phyloP scores from a whole-genome alignment of 2,329 filamentous ascomycete genomes.

The Paecilomyces sp. region DNA sequence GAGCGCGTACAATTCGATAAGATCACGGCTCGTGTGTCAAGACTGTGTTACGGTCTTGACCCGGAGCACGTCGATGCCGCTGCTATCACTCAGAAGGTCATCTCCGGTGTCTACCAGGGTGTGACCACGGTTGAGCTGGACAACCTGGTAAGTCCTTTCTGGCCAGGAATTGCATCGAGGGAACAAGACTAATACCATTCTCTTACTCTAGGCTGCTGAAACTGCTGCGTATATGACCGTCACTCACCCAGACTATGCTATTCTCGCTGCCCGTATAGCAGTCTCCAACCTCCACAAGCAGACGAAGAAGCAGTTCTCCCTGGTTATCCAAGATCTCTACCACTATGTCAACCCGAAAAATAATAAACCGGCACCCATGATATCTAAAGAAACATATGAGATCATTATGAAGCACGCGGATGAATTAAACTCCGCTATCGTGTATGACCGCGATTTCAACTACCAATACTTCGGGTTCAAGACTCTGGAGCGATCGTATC shows the following conservation, averaged over 20 bases:
- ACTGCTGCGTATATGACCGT: constrained; percentile 99
- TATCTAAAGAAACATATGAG: constrained; percentile 83
- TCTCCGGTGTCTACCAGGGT: constrained; percentile 97
- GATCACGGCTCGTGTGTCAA: constrained; percentile 96
- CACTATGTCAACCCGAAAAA: constrained; percentile 97
- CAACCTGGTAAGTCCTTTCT: constrained; percentile 67
- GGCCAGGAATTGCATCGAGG: neutral
- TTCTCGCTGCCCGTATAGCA: constrained; percentile 94
- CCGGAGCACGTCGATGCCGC: constrained; percentile 93
- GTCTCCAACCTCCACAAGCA: constrained; percentile 99
- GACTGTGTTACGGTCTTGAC: constrained; percentile 95
- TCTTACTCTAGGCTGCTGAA: constrained; percentile 69
- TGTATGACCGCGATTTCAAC: constrained; percentile 99
- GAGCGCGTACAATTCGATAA: constrained; percentile 99
- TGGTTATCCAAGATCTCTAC: constrained; percentile 87
- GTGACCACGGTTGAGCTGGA: constrained; percentile 95
- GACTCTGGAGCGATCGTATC: constrained; percentile 94
- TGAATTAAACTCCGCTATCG: constrained; percentile 96
- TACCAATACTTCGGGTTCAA: constrained; percentile 99
- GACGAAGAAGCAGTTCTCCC: constrained; percentile 99
- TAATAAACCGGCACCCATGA: constrained; percentile 78
- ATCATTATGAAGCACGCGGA: constrained; percentile 93
- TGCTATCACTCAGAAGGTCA: constrained; percentile 98
- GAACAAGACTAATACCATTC: constrained; percentile 14
- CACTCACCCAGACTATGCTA: constrained; percentile 97